Evolutionary conservation across 192 early-diverging fungal species (phyloP), one percentile per base, ranked within the genome.

Genomic region (Coemansia sp.): DNA sequence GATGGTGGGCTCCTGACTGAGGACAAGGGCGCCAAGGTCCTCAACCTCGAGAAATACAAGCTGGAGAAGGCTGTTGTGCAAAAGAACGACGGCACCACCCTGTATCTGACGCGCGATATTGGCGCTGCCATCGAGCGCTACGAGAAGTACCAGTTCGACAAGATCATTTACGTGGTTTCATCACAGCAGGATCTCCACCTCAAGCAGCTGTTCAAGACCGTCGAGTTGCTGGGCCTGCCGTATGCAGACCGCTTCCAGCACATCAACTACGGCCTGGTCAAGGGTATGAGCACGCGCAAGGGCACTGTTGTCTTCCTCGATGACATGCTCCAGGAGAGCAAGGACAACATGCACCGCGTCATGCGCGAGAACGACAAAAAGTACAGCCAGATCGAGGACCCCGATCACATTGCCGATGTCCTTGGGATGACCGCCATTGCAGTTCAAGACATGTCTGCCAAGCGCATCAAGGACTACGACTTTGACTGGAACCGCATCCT

Each of bases 21-120:
- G 43, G 87, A 89, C 60, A 88, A 89, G 24, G 98, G 96, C 36
- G 96, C 96, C 60, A 81, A 90, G 76, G 88, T 97, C 67, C 69
- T 98, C 48, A 90, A 98, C 67, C 83, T 99, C 61, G 88, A 89
- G 24, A 80, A 88, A 60, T 81, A 93, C 80, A 95, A 96, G 76
- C 89, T 95, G 53, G 93, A 89, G 62, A 86, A 86, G 44, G 89
- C 91, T 10, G 85, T 98, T 11, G 88, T 98, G 20, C 90, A 89
- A 62, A 95, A 95, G 87, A 87, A 85, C 71, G 96, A 98, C 72
- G 97, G 96, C 52, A 92, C 93, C 6, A 90, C 95, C 2, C 87
- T 98, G 23, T 99, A 99, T 73, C 85, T 96, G 30, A 95, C 96
- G 48, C 93, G 95, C 64, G 96, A 99, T 79, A 92, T 99, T 77